Percentiles rank a stretch among this genome's conserved stretches.
phyloP scores from a whole-genome alignment of 768 basidiomycete genomes.

The Kockovaella imperatae region DNA sequence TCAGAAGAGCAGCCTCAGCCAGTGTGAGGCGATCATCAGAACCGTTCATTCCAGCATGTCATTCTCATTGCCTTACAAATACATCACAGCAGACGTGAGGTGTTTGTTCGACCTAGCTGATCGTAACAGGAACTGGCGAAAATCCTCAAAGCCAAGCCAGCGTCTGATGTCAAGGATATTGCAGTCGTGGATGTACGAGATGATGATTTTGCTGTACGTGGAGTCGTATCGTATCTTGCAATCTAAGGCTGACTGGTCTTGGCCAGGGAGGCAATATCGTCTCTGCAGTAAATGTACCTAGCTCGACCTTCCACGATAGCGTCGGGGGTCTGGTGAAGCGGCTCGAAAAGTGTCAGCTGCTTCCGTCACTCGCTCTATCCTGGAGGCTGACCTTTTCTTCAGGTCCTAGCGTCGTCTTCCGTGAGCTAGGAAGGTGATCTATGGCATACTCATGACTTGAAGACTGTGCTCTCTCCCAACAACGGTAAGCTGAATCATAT shows the following conservation, averaged over 20 bases:
- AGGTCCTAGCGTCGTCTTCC: slow-evolving; percentile 41
- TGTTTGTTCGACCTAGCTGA: slow-evolving; percentile 2
- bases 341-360: slow-evolving; percentile 27
- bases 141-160: slow-evolving; percentile 30
- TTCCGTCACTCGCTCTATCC: neutral
- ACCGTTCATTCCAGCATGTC: slow-evolving; percentile 19
- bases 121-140: slow-evolving; percentile 33
- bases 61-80: slow-evolving; percentile 32
- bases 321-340: slow-evolving; percentile 34
- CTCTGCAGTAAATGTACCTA: slow-evolving; percentile 35
- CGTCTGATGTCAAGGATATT: slow-evolving; percentile 14
- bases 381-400: slow-evolving; percentile 2
- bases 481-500: slow-evolving; percentile 18
- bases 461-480: slow-evolving; percentile 44
- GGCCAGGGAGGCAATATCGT: slow-evolving; percentile 42
- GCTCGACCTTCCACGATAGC: slow-evolving; percentile 34
- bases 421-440: slow-evolving; percentile 13
- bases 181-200: slow-evolving; percentile 41
- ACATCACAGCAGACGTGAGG: slow-evolving; percentile 34
- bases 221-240: neutral
- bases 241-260: neutral
- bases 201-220: slow-evolving; percentile 34
- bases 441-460: neutral
- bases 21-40: neutral
- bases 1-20: too few species aligned